A percentile compares a stretch with the other conserved stretches of the same genome.
Evolutionary conservation across 2,329 filamentous ascomycete genomes (phyloP).

Genomic region (Lasiodiplodia gonubiensis): DNA sequence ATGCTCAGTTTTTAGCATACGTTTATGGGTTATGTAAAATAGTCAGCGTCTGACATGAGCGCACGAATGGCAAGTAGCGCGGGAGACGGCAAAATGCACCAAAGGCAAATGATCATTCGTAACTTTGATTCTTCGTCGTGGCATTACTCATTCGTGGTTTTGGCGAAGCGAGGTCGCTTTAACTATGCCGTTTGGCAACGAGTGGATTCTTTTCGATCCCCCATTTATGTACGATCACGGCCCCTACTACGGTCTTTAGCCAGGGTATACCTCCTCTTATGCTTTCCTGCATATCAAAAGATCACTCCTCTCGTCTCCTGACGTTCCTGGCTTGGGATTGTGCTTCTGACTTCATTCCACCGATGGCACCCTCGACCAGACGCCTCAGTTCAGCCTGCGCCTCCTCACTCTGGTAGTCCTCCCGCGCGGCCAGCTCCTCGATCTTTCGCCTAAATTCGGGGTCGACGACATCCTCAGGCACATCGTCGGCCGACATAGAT

Average conservation of each 20-base stretch:
- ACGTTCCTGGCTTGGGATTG: conserved; percentile 23
- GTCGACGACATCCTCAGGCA: conserved; percentile 64
- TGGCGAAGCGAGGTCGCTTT: background rate
- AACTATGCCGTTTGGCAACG: background rate
- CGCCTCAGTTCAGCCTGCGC: conserved; percentile 79
- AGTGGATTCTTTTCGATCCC: background rate
- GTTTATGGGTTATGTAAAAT: too few relatives aligned
- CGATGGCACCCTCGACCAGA: conserved; percentile 80
- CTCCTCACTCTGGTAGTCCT: conserved; percentile 81
- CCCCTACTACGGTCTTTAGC: background rate
- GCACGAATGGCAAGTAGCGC: too few relatives aligned
- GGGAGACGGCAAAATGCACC: too few relatives aligned
- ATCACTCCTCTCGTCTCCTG: conserved; percentile 28
- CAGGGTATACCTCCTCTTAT: background rate
- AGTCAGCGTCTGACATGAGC: too few relatives aligned
- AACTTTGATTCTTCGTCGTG: too few relatives aligned
- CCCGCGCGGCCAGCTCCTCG: conserved; percentile 81
- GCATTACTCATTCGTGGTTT: background rate
- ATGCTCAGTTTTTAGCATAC: too few relatives aligned
- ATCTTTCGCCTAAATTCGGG: conserved; percentile 84
- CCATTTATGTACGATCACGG: background rate
- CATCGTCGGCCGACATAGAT: conserved; percentile 66
- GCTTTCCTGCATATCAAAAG: background rate
- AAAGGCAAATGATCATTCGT: too few relatives aligned
- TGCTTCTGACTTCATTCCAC: conserved; percentile 59